Evolutionary conservation across 169 alveolate genomes (phyloP), one percentile per base, ranked within the genome.

Genomic region (Plasmodium knowlesi): DNA sequence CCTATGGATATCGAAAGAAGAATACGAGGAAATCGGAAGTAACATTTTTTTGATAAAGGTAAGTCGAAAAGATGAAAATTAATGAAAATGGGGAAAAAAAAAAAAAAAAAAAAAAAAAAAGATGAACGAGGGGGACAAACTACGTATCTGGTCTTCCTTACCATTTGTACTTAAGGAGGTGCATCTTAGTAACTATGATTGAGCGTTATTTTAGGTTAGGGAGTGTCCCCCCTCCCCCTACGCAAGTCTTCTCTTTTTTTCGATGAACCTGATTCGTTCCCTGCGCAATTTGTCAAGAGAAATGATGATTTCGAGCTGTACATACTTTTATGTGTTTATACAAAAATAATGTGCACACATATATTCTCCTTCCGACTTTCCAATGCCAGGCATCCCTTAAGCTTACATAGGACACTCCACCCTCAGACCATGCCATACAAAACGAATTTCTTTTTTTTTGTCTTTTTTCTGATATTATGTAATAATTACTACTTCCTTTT

Each of bases 1-100:
- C 50, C 46, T 95, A 39, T 95, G 96, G 96, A 92, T 95, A 78
- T 92, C 96, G 43, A 95, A 93, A 61, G 96, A 92, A 8, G 96
- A 95, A 32, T 95, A 95, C 70, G 67, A 90, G n/a, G 96, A 95
- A 34, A 95, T 89, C 41, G 96, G 96, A 14, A 83, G 74, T 14
- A 95, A 92, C 93, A 92, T 95, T 50, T 92, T 95, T 72, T 88
- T 88, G 70, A 78, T 67, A 22, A 88, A 88, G 34, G 94, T 79
- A 88, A 32, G 74, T 28, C 19, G 70, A 67, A 50, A 79, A 85
- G 78, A 92, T 85, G 70, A 93, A 57, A 19, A 88, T 39, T 22
- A 57, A 53, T 6, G 34, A 82, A 82, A 53, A 32, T 30, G 34
- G 32, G 39, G 25, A 57, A 50, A 80, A 25, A 39, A 43, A 80